Evolutionary conservation across 768 basidiomycete species (phyloP).

Genomic region (Tulasnella sp.): DNA sequence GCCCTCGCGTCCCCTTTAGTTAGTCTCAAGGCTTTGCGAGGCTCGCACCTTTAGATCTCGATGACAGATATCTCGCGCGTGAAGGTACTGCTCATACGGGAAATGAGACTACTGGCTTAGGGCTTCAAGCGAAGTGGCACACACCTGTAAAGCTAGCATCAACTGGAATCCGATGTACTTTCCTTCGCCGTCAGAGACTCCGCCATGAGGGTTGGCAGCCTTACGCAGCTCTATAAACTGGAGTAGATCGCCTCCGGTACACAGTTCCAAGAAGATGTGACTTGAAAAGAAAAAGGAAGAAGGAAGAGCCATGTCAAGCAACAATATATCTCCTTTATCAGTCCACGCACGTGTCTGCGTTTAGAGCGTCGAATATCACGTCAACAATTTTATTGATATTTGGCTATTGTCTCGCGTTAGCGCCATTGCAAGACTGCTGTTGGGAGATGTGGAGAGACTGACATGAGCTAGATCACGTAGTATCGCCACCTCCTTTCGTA

Average conservation of each 20-base stretch:
- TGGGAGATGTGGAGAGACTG: neutral
- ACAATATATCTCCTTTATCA: neutral
- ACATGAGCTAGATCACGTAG: conserved; percentile 11
- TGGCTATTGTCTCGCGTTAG: neutral
- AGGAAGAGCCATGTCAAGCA: neutral
- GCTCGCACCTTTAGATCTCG: conserved; percentile 6
- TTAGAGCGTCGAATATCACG: neutral
- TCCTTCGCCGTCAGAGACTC: conserved; percentile 9
- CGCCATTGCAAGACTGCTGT: neutral
- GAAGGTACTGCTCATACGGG: conserved; percentile 11
- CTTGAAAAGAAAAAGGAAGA: neutral
- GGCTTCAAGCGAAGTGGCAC: neutral
- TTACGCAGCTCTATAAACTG: conserved; percentile 7
- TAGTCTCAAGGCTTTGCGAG: neutral
- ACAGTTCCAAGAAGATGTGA: conserved; percentile 18
- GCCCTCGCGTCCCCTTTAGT: neutral
- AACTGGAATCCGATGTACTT: conserved; percentile 17
- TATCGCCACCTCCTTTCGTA: conserved; percentile 17
- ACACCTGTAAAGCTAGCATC: conserved; percentile 15
- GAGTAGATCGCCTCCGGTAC: conserved; percentile 16
- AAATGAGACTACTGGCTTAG: neutral
- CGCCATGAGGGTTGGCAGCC: neutral
- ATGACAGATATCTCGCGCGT: conserved; percentile 11
- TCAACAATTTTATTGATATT: conserved; percentile 17
- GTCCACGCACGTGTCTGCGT: neutral